These are phyloP conservation scores for Aspergillus saccharolyticus DNA, from an alignment of 495 filamentous ascomycete species.

Conservation along the genomic window DNA sequence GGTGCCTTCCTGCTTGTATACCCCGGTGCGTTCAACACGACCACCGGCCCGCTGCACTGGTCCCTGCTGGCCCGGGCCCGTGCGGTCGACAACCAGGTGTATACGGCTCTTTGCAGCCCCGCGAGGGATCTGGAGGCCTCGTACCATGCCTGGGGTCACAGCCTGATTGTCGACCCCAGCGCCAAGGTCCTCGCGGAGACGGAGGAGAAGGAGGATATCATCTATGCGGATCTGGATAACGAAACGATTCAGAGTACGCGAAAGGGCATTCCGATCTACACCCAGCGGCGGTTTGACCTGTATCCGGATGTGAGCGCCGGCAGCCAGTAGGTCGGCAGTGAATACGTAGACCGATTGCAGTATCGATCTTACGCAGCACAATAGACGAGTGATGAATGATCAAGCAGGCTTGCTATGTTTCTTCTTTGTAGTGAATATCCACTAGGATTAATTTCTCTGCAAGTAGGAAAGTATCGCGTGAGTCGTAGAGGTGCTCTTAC, in stretches of 20 bases:
- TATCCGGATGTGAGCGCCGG: constrained; percentile 77
- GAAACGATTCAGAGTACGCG: constrained; percentile 70
- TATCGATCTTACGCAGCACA: background rate
- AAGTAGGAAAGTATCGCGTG: no score
- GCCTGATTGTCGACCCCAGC: constrained; percentile 83
- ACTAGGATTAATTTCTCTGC: background rate
- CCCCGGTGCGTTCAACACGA: constrained; percentile 92
- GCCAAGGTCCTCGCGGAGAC: constrained; percentile 70
- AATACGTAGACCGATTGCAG: no score
- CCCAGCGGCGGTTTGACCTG: constrained; percentile 89
- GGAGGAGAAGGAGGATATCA: constrained; percentile 67
- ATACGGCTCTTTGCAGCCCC: constrained; percentile 88
- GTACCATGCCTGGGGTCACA: constrained; percentile 93
- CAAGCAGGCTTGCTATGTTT: background rate
- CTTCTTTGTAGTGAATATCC: background rate
- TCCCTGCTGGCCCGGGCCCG: constrained; percentile 72
- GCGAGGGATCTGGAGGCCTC: constrained; percentile 70
- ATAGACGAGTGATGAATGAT: background rate
- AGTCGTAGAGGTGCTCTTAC: no score
- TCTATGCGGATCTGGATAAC: constrained; percentile 68
- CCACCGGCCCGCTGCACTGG: constrained; percentile 92
- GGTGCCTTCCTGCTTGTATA: constrained; percentile 82
- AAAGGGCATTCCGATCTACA: constrained; percentile 76
- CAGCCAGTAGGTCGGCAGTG: constrained; percentile 16
- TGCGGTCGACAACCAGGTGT: constrained; percentile 92